phyloP scores from a whole-genome alignment of 2,329 filamentous ascomycete genomes.

The Saccharata proteae region DNA sequence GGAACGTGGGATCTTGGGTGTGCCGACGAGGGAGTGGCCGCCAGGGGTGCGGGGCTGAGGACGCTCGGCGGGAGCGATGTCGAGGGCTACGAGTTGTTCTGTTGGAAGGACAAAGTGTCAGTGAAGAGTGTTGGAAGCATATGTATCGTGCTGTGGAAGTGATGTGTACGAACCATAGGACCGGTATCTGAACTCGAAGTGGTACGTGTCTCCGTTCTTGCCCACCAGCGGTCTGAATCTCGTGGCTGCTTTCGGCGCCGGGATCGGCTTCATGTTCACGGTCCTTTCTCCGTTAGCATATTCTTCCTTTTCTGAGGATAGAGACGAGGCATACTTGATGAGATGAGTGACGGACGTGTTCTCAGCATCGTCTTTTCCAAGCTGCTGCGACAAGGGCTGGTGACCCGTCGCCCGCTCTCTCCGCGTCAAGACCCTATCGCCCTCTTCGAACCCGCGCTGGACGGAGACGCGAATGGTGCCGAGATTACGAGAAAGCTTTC shows the following conservation, averaged over 20 bases:
- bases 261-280: background rate
- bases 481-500: no score
- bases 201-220: constrained; percentile 1
- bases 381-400: background rate
- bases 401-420: background rate
- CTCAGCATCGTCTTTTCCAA: background rate
- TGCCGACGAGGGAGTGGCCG: background rate
- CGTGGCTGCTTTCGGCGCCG: background rate
- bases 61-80: background rate
- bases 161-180: background rate
- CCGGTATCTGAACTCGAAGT: constrained; percentile 4
- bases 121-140: background rate
- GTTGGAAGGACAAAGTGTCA: constrained; percentile 1
- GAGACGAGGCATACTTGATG: constrained; percentile 1
- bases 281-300: constrained; percentile 2
- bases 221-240: constrained; percentile 1
- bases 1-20: background rate
- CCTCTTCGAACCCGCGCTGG: constrained; percentile 4
- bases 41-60: background rate
- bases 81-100: background rate
- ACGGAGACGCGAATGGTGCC: constrained; percentile 2
- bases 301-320: no score
- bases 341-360: no score
- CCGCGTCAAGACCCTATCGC: background rate
- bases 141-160: no score